Conservation (phyloP, 495 filamentous ascomycete genomes). For the Daldinia concentrica region DNA sequence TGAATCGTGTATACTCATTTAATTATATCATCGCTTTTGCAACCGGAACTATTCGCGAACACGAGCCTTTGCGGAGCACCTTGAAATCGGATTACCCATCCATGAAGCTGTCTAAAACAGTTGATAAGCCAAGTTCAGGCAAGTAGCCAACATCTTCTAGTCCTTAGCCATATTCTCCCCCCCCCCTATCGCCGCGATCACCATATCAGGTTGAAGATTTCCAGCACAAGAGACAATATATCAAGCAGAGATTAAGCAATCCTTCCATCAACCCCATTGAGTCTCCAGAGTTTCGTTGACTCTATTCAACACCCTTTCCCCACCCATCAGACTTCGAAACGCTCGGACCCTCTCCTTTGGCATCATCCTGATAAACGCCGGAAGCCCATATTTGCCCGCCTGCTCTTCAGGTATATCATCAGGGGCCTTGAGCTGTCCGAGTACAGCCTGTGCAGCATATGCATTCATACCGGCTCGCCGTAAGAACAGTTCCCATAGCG, state of each 20-base stretch:
- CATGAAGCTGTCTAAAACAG: constrained; percentile 9
- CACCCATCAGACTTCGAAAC: constrained; percentile 63
- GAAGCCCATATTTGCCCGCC: constrained; percentile 55
- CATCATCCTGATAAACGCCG: constrained; percentile 67
- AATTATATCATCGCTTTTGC: neutral
- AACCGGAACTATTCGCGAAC: neutral
- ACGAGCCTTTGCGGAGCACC: neutral
- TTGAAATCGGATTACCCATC: neutral
- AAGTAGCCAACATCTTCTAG: constrained; percentile 9
- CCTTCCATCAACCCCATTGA: constrained; percentile 43
- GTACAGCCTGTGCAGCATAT: constrained; percentile 77
- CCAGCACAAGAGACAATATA: neutral
- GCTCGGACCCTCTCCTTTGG: constrained; percentile 52
- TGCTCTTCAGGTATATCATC: constrained; percentile 35
- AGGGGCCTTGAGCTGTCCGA: constrained; percentile 60
- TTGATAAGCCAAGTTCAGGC: constrained; percentile 7
- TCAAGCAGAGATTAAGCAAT: constrained; percentile 1
- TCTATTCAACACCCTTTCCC: constrained; percentile 60
- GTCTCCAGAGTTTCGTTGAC: constrained; percentile 54
- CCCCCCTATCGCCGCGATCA: neutral
- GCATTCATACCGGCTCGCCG: constrained; percentile 79
- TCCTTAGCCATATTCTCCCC: neutral
- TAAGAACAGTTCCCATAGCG: constrained; percentile 78
- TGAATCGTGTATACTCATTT: neutral
- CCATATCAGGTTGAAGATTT: neutral